A percentile compares a stretch with the other conserved stretches of the same genome.
Evolutionary conservation across 768 basidiomycete species (phyloP).

Genomic region (Coprinopsis cinerea): DNA sequence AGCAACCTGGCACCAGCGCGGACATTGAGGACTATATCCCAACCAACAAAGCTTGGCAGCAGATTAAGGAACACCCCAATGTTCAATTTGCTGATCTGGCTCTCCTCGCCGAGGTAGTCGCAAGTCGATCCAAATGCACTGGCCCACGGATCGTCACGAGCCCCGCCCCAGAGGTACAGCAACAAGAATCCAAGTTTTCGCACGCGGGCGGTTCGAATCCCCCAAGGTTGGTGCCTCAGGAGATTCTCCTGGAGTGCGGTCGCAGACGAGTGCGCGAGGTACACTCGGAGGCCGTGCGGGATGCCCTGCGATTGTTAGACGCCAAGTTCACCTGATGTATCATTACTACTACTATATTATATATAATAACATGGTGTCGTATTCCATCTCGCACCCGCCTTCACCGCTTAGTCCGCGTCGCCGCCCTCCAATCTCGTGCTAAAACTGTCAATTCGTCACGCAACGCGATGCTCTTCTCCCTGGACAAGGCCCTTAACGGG

Average conservation of each 20-base stretch:
- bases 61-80: constrained; percentile 84
- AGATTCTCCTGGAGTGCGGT: constrained; percentile 59
- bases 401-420: not conserved
- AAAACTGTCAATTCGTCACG: constrained; percentile 1
- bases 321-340: constrained; percentile 41
- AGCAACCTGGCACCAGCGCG: constrained; percentile 12
- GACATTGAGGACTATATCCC: constrained; percentile 52
- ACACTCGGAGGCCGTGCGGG: constrained; percentile 63
- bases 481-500: not conserved
- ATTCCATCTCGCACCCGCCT: not conserved
- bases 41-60: constrained; percentile 79
- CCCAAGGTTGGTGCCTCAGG: constrained; percentile 53
- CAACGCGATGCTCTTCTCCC: not conserved
- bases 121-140: constrained; percentile 71
- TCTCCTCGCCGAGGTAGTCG: constrained; percentile 84
- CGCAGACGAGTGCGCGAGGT: constrained; percentile 60
- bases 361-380: not conserved
- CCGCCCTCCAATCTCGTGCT: too few species aligned
- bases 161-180: constrained; percentile 17
- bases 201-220: constrained; percentile 25
- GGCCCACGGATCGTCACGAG: constrained; percentile 64
- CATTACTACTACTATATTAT: constrained; percentile 9
- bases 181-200: not conserved
- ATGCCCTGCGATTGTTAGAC: constrained; percentile 72
- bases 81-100: constrained; percentile 78